Conservation (phyloP, 345 rosid species). For the Litchi chinensis region DNA sequence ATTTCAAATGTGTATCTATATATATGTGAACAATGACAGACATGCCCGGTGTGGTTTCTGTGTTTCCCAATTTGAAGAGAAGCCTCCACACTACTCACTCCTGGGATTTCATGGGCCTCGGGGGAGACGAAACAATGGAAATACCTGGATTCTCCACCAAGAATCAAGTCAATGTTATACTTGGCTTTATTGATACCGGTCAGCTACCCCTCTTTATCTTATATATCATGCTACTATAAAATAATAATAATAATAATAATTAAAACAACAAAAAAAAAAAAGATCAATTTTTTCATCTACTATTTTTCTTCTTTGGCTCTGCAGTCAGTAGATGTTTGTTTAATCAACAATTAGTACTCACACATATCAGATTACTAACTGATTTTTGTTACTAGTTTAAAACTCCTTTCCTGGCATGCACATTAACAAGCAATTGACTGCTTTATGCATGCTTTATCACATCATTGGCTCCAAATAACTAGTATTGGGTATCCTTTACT, state of each 20-base stretch:
- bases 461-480: not conserved
- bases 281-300: not conserved
- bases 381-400: not conserved
- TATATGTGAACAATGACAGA: conserved; percentile 26
- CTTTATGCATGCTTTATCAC: not conserved
- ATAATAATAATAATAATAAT: no score
- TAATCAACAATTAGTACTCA: not conserved
- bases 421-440: not conserved
- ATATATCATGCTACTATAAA: no score
- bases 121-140: conserved; percentile 49
- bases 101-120: conserved; percentile 63
- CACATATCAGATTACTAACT: not conserved
- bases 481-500: not conserved
- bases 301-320: not conserved
- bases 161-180: conserved; percentile 48
- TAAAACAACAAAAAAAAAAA: not conserved
- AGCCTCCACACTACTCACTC: conserved; percentile 60
- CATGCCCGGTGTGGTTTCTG: conserved; percentile 58
- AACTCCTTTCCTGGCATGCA: not conserved
- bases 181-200: conserved; percentile 63
- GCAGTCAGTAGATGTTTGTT: not conserved
- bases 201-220: not conserved
- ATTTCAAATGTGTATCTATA: not conserved
- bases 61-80: conserved; percentile 51
- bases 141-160: conserved; percentile 55